These are phyloP conservation scores for Aspergillus sp. DNA, from an alignment of 2,329 filamentous ascomycete genomes.

Conservation along the genomic window DNA sequence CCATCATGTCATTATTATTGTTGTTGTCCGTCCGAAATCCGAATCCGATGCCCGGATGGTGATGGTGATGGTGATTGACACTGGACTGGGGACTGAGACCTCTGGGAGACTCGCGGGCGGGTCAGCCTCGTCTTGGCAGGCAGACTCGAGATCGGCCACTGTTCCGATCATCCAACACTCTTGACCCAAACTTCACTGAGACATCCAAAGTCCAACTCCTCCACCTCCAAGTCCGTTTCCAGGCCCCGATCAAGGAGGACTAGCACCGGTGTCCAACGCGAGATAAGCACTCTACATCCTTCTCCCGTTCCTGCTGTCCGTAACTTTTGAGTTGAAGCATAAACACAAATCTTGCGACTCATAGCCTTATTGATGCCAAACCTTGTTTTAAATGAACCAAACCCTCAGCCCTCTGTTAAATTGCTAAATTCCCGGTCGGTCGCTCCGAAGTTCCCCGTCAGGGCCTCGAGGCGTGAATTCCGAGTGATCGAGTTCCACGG, in stretches of 20 bases:
- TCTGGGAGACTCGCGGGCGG: not conserved
- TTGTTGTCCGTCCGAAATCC: too few species aligned
- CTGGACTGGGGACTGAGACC: too few species aligned
- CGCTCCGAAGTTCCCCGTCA: not conserved
- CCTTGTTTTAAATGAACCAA: not conserved
- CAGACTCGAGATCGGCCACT: conserved; percentile 3
- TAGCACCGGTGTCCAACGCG: not conserved
- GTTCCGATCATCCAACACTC: not conserved
- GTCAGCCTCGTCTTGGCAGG: conserved; percentile 10
- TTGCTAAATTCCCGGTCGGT: not conserved
- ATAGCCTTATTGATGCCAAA: not conserved
- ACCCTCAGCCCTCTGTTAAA: not conserved
- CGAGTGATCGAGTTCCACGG: too few species aligned
- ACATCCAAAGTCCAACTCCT: not conserved
- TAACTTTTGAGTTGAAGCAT: not conserved
- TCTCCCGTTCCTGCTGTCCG: not conserved
- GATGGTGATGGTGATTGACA: too few species aligned
- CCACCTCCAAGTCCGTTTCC: not conserved
- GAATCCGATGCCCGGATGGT: too few species aligned
- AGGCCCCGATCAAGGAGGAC: not conserved
- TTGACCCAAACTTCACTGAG: not conserved
- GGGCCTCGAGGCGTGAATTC: too few species aligned
- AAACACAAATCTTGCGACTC: not conserved
- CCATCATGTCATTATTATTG: too few species aligned
- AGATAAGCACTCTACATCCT: conserved; percentile 11